phyloP scores from a whole-genome alignment of 2,329 filamentous ascomycete species.

The Colletotrichum brevisporum region DNA sequence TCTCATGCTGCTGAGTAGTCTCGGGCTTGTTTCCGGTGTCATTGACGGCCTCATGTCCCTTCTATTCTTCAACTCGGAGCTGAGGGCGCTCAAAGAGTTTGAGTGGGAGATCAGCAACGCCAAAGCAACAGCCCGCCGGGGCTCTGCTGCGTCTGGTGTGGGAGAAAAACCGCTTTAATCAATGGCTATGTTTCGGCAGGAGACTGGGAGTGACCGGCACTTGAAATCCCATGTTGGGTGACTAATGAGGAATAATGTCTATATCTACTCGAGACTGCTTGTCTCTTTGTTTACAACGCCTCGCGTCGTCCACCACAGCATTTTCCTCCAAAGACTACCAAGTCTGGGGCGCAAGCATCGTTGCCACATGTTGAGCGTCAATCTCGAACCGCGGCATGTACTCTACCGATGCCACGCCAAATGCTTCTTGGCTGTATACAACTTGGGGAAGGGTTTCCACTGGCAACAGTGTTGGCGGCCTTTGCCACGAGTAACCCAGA shows the following conservation, averaged over 20 bases:
- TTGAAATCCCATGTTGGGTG: background rate
- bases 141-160: background rate
- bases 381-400: background rate
- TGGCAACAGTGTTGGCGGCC: conserved; percentile 48
- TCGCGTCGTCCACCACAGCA: background rate
- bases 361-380: too few species aligned
- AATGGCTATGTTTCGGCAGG: background rate
- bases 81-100: conserved; percentile 89
- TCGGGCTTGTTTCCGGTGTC: conserved; percentile 82
- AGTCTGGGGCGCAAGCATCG: too few species aligned
- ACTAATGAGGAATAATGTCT: conserved; percentile 29
- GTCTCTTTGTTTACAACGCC: background rate
- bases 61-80: conserved; percentile 87
- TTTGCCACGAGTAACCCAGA: conserved; percentile 88
- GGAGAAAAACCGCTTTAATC: background rate
- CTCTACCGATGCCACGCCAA: background rate
- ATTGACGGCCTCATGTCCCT: conserved; percentile 89
- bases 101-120: conserved; percentile 90
- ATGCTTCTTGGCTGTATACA: background rate
- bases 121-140: conserved; percentile 50
- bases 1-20: conserved; percentile 82
- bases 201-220: background rate
- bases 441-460: background rate
- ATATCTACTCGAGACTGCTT: conserved; percentile 26
- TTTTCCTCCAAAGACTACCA: background rate